phyloP scores from a whole-genome alignment of 257 asterid genomes.

The Eustoma russellianum region DNA sequence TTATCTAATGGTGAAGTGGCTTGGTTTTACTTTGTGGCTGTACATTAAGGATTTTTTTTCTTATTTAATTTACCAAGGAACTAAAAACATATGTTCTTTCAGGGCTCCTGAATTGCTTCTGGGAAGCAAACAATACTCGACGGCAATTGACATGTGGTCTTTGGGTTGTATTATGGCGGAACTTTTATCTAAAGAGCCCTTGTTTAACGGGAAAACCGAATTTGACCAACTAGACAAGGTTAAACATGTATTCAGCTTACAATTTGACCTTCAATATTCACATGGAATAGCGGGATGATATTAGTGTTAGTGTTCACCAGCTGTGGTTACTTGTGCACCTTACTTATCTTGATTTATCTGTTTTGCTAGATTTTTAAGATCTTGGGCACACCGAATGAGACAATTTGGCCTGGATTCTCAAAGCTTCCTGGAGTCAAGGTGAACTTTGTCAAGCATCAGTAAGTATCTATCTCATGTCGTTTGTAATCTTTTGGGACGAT shows the following conservation, averaged over 20 bases:
- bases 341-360: neutral
- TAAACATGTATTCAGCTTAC: constrained; percentile 7
- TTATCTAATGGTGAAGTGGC: too few species aligned
- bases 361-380: constrained; percentile 51
- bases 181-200: constrained; percentile 51
- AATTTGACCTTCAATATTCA: neutral
- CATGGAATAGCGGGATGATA: neutral
- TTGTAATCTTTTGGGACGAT: constrained; percentile 1
- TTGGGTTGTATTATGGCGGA: constrained; percentile 95
- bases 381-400: constrained; percentile 84
- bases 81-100: constrained; percentile 6
- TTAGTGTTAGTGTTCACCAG: neutral
- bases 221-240: constrained; percentile 82
- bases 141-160: constrained; percentile 96
- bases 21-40: too few species aligned
- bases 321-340: neutral
- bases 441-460: constrained; percentile 77
- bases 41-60: too few species aligned
- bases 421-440: constrained; percentile 73
- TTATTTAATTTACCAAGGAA: too few species aligned
- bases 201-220: constrained; percentile 73
- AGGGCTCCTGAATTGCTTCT: constrained; percentile 92
- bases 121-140: constrained; percentile 76
- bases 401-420: constrained; percentile 85
- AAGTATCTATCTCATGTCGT: constrained; percentile 34